phyloP scores from a whole-genome alignment of 1,284 basidiomycete genomes.

The Leccinum variabile region DNA sequence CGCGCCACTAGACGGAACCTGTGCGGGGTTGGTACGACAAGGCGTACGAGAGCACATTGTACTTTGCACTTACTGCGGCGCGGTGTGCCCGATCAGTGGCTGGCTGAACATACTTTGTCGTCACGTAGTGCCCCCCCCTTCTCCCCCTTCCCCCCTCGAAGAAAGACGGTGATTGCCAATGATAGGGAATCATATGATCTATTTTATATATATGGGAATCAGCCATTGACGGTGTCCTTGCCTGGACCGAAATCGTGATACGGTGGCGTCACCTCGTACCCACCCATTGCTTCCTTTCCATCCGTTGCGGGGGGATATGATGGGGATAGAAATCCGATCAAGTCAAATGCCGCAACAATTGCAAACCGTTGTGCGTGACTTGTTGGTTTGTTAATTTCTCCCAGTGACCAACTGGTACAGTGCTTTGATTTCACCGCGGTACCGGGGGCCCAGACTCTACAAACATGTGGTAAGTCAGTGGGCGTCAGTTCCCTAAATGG shows the following conservation, averaged over 20 bases:
- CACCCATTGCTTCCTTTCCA: too few relatives aligned
- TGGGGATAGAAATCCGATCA: too few relatives aligned
- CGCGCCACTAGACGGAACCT: neutral
- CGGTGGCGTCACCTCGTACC: too few relatives aligned
- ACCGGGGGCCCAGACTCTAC: neutral
- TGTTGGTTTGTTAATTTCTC: too few relatives aligned
- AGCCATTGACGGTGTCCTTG: too few relatives aligned
- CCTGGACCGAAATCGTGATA: too few relatives aligned
- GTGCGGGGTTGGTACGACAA: neutral
- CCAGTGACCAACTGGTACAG: neutral
- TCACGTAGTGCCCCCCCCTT: neutral
- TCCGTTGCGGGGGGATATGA: too few relatives aligned
- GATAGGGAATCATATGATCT: neutral
- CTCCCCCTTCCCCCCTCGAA: neutral
- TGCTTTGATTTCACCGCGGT: neutral
- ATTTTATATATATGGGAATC: too few relatives aligned
- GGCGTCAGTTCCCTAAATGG: neutral
- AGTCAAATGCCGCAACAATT: too few relatives aligned
- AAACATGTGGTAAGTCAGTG: neutral
- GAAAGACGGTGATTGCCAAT: neutral
- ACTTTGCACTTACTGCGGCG: neutral
- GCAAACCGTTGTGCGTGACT: too few relatives aligned
- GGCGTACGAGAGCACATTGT: neutral
- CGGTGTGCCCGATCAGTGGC: neutral
- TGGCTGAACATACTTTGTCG: neutral